Percentiles rank a stretch among this genome's conserved stretches.
phyloP scores from a whole-genome alignment of 441 rosid species.

The Populus tomentosa region DNA sequence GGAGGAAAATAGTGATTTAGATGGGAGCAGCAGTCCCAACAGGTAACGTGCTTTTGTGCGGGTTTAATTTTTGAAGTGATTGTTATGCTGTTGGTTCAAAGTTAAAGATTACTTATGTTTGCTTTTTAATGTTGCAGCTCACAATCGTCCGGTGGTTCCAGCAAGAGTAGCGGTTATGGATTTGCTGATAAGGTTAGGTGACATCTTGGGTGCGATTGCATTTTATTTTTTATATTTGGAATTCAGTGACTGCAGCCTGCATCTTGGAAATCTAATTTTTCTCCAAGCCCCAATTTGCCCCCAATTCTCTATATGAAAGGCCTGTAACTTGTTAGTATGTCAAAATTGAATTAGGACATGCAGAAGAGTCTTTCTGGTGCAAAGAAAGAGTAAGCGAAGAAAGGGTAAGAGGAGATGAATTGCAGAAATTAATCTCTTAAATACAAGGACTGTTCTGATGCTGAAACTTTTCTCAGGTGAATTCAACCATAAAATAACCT shows the following conservation, averaged over 20 bases:
- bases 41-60: constrained; percentile 40
- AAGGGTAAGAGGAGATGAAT: background rate
- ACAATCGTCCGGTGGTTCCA: constrained; percentile 55
- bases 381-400: background rate
- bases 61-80: constrained; percentile 5
- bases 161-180: constrained; percentile 85
- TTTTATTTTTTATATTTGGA: background rate
- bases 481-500: background rate
- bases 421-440: background rate
- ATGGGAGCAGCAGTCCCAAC: constrained; percentile 46
- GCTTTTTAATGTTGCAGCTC: constrained; percentile 35
- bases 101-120: background rate
- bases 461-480: background rate
- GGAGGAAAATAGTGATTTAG: constrained; percentile 78
- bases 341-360: background rate
- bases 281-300: background rate
- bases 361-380: background rate
- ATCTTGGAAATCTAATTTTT: background rate
- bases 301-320: background rate
- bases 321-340: background rate
- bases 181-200: constrained; percentile 93
- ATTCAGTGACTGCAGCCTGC: background rate
- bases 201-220: background rate
- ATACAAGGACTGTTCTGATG: background rate
- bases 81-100: background rate